Evolutionary conservation across 2,329 filamentous ascomycete species (phyloP).

Genomic region (Clathrospora elynae): DNA sequence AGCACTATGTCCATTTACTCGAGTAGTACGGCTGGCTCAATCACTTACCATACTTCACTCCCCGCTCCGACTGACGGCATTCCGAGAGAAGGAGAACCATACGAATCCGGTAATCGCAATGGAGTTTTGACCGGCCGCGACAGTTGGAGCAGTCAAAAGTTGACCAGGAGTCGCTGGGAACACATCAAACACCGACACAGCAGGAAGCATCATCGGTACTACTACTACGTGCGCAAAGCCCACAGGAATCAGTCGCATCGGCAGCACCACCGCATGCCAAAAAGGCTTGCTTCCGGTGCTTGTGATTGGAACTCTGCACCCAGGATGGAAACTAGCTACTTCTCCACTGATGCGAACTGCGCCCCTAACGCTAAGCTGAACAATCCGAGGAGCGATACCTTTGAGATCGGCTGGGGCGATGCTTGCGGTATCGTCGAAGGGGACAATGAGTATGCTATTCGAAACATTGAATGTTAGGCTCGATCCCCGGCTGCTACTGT

Average conservation of each 20-base stretch:
- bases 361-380: slow-evolving; percentile 36
- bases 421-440: slow-evolving; percentile 45
- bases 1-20: slow-evolving; percentile 6
- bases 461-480: slow-evolving; percentile 6
- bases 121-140: not conserved
- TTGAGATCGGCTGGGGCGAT: slow-evolving; percentile 51
- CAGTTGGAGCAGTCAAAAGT: slow-evolving; percentile 1
- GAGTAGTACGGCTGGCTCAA: slow-evolving; percentile 1
- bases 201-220: slow-evolving; percentile 1
- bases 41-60: slow-evolving; percentile 4
- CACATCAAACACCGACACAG: slow-evolving; percentile 6
- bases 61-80: not conserved
- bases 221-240: slow-evolving; percentile 4
- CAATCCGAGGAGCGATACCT: slow-evolving; percentile 22
- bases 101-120: not conserved
- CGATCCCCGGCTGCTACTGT: not conserved
- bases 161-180: slow-evolving; percentile 3
- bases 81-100: slow-evolving; percentile 1
- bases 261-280: not conserved
- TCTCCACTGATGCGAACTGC: slow-evolving; percentile 48
- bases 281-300: slow-evolving; percentile 15
- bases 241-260: not conserved
- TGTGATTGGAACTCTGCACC: slow-evolving; percentile 48
- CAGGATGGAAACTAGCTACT: slow-evolving; percentile 50
- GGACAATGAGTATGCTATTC: slow-evolving; percentile 9